Base-by-base conservation (phyloP, 2,329 filamentous ascomycete species). In the Huntiella savannae region DNA sequence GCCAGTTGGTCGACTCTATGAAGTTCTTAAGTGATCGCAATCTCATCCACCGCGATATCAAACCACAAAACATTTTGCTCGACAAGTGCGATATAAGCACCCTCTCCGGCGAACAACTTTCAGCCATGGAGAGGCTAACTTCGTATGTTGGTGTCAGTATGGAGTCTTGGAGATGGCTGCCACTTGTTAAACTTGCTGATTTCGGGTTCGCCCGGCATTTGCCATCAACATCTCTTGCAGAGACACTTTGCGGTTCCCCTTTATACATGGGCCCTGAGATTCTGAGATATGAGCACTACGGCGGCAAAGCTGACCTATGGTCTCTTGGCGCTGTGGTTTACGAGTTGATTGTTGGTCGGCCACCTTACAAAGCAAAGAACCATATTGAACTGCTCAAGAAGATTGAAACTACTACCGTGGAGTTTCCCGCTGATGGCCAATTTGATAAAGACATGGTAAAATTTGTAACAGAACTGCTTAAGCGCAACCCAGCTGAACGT, bases 231-330 rank as follows among this genome's bases (percentile, higher is more conserved):
- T 88, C 87, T 4, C 71, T 98, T 52, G 91, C 91, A 8, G 91
- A 98, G 60, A 98, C 91, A 0, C 74, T 98, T 0, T 98, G 91
- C 60, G 91, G 91, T 13, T 96, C 91, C 10, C 91, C 91, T 7
- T 68, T 98, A 19, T 98, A 98, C 65, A 98, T 98, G 91, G 91
- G 91, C 0, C 91, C 91, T 3, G 91, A 98, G 64, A 98, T 98
- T 52, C 68, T 98, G 51, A 79, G 87, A 50, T 98, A 96, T 56
- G 87, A 98, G 60, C 88, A 88, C 57, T 98, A 98, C 61, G 88
- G 94, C 63, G 85, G 88, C 52, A 93, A 93, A 62, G 88, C 87
- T 40, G 91, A 98, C 64, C 66, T 98, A 33, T 98, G 91, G 91
- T 98, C 91, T 16, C 85, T 95, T 33, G 91, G 91, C 43, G 94